phyloP scores from a whole-genome alignment of 768 basidiomycete species.

The Macrolepiota albuminosa region DNA sequence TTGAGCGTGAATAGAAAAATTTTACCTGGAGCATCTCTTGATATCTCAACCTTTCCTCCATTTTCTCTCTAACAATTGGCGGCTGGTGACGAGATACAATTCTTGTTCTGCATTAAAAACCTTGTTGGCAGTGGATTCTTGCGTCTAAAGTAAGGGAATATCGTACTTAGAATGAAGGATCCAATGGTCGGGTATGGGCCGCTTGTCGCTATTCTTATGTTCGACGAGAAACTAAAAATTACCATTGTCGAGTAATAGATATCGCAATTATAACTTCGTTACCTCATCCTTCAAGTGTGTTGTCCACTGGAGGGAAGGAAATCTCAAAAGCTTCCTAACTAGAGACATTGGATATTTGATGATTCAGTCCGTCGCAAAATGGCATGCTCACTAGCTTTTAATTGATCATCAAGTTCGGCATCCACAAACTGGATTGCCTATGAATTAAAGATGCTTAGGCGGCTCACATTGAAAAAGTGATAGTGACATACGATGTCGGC shows the following conservation, averaged over 20 bases:
- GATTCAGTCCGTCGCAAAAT: not conserved
- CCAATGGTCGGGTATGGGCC: constrained; percentile 55
- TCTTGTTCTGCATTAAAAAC: constrained; percentile 55
- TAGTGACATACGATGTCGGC: constrained; percentile 47
- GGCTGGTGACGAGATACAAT: constrained; percentile 69
- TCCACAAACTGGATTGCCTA: constrained; percentile 69
- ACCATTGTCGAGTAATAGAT: not conserved
- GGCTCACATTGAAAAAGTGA: not conserved
- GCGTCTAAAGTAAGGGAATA: not conserved
- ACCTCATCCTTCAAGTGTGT: constrained; percentile 70
- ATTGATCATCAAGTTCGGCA: constrained; percentile 66
- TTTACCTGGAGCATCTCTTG: constrained; percentile 60
- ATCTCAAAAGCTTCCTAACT: constrained; percentile 71
- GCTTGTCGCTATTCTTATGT: constrained; percentile 53
- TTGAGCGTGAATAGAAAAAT: not conserved
- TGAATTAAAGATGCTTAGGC: constrained; percentile 3
- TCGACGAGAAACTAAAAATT: constrained; percentile 69
- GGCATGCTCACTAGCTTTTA: constrained; percentile 52
- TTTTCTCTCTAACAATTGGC: constrained; percentile 53
- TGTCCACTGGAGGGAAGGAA: constrained; percentile 71
- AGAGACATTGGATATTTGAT: constrained; percentile 1
- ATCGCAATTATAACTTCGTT: constrained; percentile 5
- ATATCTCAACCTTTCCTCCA: constrained; percentile 70
- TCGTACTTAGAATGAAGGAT: constrained; percentile 58
- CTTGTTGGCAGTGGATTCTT: not conserved